Evolutionary conservation across 2,329 filamentous ascomycete genomes (phyloP).

Genomic region (Pseudodiploospora longispora): DNA sequence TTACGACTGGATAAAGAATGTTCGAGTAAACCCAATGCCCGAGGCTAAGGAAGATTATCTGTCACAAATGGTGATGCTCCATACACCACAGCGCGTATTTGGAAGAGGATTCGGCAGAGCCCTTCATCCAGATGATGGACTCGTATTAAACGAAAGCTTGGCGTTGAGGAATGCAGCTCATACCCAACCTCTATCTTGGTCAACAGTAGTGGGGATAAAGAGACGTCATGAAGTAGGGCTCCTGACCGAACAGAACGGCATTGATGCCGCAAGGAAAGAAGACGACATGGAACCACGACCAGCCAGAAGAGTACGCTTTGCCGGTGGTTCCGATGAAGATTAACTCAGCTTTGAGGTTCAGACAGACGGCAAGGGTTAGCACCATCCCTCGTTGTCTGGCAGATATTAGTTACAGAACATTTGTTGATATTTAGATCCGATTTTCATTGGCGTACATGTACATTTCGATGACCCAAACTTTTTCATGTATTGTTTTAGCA

Average conservation of each 20-base stretch:
- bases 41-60: conserved; percentile 22
- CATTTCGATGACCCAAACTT: no score
- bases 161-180: background rate
- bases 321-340: conserved; percentile 12
- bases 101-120: conserved; percentile 37
- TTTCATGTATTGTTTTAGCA: no score
- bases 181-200: background rate
- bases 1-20: conserved; percentile 52
- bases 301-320: conserved; percentile 25
- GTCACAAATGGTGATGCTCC: conserved; percentile 41
- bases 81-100: conserved; percentile 41
- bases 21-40: conserved; percentile 32
- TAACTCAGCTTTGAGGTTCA: background rate
- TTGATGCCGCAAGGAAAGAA: no score
- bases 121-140: conserved; percentile 38
- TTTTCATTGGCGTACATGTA: no score
- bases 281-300: conserved; percentile 16
- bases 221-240: conserved; percentile 13
- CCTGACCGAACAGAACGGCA: conserved; percentile 1
- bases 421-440: no score
- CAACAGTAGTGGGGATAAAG: conserved; percentile 15
- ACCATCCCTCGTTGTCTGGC: no score
- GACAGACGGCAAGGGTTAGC: no score
- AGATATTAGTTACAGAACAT: no score
- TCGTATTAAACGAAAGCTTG: conserved; percentile 23